Base-by-base conservation (phyloP, 495 filamentous ascomycete genomes). In the Trichoderma asperelloides region DNA sequence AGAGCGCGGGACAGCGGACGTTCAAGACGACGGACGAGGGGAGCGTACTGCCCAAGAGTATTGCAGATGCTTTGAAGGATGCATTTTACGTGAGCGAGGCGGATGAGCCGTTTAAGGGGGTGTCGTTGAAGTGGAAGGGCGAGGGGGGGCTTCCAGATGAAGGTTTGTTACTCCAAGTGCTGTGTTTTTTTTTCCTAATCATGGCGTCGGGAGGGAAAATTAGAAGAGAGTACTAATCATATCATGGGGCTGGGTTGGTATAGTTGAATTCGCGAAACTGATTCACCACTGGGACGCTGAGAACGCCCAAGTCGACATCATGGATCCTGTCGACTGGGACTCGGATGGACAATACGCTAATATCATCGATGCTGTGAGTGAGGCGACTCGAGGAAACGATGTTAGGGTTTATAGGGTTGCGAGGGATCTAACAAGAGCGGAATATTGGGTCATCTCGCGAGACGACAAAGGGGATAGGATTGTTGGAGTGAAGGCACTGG, bases 71-170 rank as follows among this genome's bases (percentile, higher is more conserved):
- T 3, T 72, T 70, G 3, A 78, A 86, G 37, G 85, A 90, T 66
- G 81, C 77, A 62, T 89, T 86, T 71, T 96, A 94, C 75, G 74
- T 84, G 4, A 92, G 88, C 65, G 92, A 96, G 67, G 84, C 90
- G 7, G 92, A 96, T 76, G 90, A 94, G 78, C 89, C 89, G 43
- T 96, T 93, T 75, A 87, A 88, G 73, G 84, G 86, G 1, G 91
- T 96, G 5, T 83, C 79, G 64, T 71, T 96, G 70, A 78, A 77
- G 68, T 93, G 83, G 82, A 78, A 81, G 55, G 87, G 85, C 49
- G 79, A 79, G 49, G 81, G 78, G 43, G 74, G 75, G 49, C 81
- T 89, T 74, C 88, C 88, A 45, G 86, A 85, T 74, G 79, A 87
- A 74, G 83, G 88, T 89, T n/a, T n/a, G n/a, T n/a, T n/a, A n/a